Conservation (phyloP, 768 basidiomycete species). For the Candolleomyces eurysporus region DNA sequence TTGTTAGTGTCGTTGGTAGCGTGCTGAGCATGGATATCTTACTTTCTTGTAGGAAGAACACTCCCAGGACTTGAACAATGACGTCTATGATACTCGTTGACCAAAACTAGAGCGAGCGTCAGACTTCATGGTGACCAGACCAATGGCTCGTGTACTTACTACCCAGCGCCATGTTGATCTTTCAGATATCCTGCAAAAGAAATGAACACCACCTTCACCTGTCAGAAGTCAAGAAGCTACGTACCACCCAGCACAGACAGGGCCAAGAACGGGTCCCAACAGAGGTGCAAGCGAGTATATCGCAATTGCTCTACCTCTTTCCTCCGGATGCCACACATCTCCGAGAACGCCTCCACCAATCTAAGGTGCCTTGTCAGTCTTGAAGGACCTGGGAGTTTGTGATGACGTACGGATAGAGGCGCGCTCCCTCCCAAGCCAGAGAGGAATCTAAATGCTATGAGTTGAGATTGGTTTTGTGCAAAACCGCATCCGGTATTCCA, state of each 20-base stretch:
- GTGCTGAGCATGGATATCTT: slow-evolving; percentile 15
- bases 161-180: slow-evolving; percentile 73
- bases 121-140: background rate
- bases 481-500: slow-evolving; percentile 70
- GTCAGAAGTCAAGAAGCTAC: slow-evolving; percentile 7
- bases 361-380: slow-evolving; percentile 18
- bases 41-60: slow-evolving; percentile 67
- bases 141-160: slow-evolving; percentile 30
- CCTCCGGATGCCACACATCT: slow-evolving; percentile 60
- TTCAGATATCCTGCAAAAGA: slow-evolving; percentile 46
- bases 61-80: slow-evolving; percentile 50
- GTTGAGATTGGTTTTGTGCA: slow-evolving; percentile 53
- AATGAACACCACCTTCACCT: slow-evolving; percentile 9
- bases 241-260: slow-evolving; percentile 60
- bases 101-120: slow-evolving; percentile 49
- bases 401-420: slow-evolving; percentile 54
- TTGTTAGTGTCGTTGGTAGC: slow-evolving; percentile 16
- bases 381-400: slow-evolving; percentile 33
- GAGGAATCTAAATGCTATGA: slow-evolving; percentile 68
- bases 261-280: slow-evolving; percentile 64
- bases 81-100: slow-evolving; percentile 59
- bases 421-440: slow-evolving; percentile 74
- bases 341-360: slow-evolving; percentile 64
- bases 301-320: slow-evolving; percentile 62
- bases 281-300: slow-evolving; percentile 66